Conservation (phyloP, 2,329 filamentous ascomycete species). For the Sclerotiophoma versabilis region DNA sequence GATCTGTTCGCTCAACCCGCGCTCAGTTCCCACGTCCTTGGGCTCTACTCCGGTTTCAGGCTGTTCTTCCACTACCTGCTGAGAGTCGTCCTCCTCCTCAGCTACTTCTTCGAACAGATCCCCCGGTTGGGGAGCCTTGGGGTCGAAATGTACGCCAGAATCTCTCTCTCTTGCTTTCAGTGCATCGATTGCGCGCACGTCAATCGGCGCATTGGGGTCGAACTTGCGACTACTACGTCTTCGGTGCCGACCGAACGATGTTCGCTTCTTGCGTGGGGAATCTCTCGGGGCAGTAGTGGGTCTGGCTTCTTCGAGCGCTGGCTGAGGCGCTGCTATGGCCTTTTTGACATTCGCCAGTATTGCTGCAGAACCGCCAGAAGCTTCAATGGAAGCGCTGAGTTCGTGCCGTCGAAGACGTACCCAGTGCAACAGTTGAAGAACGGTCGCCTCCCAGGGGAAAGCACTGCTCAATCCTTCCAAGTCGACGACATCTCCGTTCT, state of each 20-base stretch:
- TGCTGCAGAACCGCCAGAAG: slow-evolving; percentile 53
- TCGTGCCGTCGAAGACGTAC: slow-evolving; percentile 54
- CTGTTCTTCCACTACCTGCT: slow-evolving; percentile 6
- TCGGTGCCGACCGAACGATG: slow-evolving; percentile 36
- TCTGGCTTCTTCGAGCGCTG: slow-evolving; percentile 7
- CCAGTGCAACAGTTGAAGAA: slow-evolving; percentile 57
- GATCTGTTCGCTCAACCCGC: not conserved
- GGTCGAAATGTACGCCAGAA: slow-evolving; percentile 19
- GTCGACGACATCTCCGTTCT: slow-evolving; percentile 46
- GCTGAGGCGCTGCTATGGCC: slow-evolving; percentile 25
- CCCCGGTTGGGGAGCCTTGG: slow-evolving; percentile 13
- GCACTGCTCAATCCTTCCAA: slow-evolving; percentile 52
- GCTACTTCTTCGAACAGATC: slow-evolving; percentile 9
- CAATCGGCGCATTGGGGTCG: slow-evolving; percentile 34
- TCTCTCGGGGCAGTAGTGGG: slow-evolving; percentile 8
- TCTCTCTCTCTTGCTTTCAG: slow-evolving; percentile 32
- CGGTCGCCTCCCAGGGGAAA: slow-evolving; percentile 61
- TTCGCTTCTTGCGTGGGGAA: slow-evolving; percentile 34
- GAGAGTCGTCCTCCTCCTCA: not conserved
- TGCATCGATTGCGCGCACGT: slow-evolving; percentile 30
- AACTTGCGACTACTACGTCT: slow-evolving; percentile 42
- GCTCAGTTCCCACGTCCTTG: not conserved
- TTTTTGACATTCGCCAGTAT: slow-evolving; percentile 45
- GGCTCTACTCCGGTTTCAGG: slow-evolving; percentile 4
- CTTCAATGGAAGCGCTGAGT: slow-evolving; percentile 52